Percentiles rank a stretch among this genome's conserved stretches.
Evolutionary conservation across 805 yeast genomes (phyloP).

Genomic region (Grigorovia yakushimaensis): DNA sequence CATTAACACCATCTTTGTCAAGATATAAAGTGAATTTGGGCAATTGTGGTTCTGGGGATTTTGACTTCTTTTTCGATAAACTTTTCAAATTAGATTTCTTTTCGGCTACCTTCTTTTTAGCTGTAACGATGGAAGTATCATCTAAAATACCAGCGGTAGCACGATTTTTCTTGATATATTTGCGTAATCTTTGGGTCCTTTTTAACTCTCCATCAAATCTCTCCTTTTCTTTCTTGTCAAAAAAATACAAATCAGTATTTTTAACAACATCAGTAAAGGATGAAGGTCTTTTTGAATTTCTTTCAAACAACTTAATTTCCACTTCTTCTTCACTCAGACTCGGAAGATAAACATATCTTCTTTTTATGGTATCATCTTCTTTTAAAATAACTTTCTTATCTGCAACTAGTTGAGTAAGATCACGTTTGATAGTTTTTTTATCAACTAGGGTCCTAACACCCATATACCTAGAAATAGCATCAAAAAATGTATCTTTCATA

Average conservation of each 20-base stretch:
- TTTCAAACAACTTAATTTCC: constrained; percentile 13
- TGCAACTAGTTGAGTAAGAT: constrained; percentile 26
- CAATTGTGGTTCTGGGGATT: constrained; percentile 1
- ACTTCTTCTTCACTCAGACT: constrained; percentile 12
- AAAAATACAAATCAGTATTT: constrained; percentile 27
- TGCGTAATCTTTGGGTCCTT: constrained; percentile 25
- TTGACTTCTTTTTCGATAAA: constrained; percentile 1
- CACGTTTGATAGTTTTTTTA: constrained; percentile 42
- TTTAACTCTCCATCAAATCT: constrained; percentile 23
- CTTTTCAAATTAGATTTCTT: not conserved
- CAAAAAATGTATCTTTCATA: constrained; percentile 34
- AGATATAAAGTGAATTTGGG: constrained; percentile 14
- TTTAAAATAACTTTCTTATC: constrained; percentile 14
- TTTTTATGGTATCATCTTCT: constrained; percentile 13
- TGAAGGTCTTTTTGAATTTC: constrained; percentile 21
- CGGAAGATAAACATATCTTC: constrained; percentile 20
- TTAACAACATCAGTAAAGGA: constrained; percentile 20
- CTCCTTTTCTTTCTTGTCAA: constrained; percentile 24
- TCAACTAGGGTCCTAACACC: constrained; percentile 38
- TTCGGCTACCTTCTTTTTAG: not conserved
- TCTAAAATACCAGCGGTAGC: not conserved
- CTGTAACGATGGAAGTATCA: not conserved
- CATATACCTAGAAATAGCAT: constrained; percentile 32
- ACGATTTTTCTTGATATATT: constrained; percentile 16
- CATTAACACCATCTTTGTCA: constrained; percentile 34